A percentile compares a stretch with the other conserved stretches of the same genome.
These are phyloP conservation scores for Yamadazyma siamensis DNA, from an alignment of 1,139 yeast species.

Conservation along the genomic window DNA sequence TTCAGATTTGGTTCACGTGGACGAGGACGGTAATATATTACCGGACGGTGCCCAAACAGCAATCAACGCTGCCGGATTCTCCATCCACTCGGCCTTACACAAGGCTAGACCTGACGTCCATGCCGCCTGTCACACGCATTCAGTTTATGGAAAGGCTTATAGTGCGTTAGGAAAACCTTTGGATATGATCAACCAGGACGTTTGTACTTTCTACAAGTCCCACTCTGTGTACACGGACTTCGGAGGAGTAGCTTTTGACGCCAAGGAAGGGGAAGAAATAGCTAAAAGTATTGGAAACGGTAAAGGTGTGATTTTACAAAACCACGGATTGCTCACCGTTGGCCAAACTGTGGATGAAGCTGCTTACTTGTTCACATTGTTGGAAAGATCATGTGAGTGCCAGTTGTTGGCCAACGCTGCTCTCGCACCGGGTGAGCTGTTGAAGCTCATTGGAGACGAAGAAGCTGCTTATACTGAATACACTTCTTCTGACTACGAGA, in stretches of 20 bases:
- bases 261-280: constrained; percentile 65
- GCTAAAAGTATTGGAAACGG: constrained; percentile 66
- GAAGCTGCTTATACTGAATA: constrained; percentile 69
- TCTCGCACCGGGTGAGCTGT: constrained; percentile 28
- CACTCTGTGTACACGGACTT: constrained; percentile 67
- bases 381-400: constrained; percentile 71
- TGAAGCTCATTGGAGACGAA: constrained; percentile 50
- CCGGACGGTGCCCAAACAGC: constrained; percentile 64
- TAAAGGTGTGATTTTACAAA: constrained; percentile 65
- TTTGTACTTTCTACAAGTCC: constrained; percentile 60
- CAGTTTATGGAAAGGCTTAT: constrained; percentile 72
- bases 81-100: constrained; percentile 75
- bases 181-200: constrained; percentile 81
- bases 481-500: constrained; percentile 62
- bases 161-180: constrained; percentile 67
- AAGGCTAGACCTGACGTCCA: constrained; percentile 73
- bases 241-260: constrained; percentile 79
- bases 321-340: constrained; percentile 77
- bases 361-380: constrained; percentile 63
- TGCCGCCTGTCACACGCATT: constrained; percentile 83
- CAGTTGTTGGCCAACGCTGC: constrained; percentile 63
- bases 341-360: constrained; percentile 83
- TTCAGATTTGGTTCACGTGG: constrained; percentile 73
- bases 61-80: constrained; percentile 77
- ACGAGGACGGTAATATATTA: constrained; percentile 64